Percentiles rank a stretch among this genome's conserved stretches.
These are phyloP conservation scores for Setaria italica DNA, from an alignment of 202 grass and related monocot species.

Conservation along the genomic window DNA sequence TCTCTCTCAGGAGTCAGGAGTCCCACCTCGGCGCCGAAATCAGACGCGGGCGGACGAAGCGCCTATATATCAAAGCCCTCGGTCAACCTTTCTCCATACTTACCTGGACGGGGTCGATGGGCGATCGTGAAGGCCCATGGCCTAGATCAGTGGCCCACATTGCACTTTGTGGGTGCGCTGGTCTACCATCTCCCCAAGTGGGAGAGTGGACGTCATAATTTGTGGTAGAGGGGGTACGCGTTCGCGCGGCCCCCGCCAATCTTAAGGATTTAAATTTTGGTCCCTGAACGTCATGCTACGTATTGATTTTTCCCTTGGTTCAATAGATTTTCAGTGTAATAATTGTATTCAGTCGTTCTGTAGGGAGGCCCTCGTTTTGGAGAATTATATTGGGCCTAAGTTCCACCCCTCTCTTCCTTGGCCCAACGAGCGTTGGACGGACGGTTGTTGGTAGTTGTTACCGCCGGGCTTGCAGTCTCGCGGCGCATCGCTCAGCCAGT, in stretches of 20 bases:
- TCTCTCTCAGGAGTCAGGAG: too few relatives aligned
- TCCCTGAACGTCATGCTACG: neutral
- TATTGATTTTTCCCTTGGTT: too few relatives aligned
- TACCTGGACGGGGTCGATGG: constrained; percentile 64
- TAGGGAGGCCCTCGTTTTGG: too few relatives aligned
- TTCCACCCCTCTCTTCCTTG: too few relatives aligned
- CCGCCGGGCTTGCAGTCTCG: too few relatives aligned
- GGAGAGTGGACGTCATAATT: constrained; percentile 66
- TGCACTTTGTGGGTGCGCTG: constrained; percentile 47
- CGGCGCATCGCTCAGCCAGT: neutral
- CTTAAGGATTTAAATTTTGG: neutral
- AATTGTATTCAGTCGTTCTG: too few relatives aligned
- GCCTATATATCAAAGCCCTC: neutral
- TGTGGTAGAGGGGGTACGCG: constrained; percentile 48
- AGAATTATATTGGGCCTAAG: too few relatives aligned
- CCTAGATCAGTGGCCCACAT: constrained; percentile 47
- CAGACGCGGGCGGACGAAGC: too few relatives aligned
- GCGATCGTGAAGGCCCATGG: constrained; percentile 44
- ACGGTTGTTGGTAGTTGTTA: too few relatives aligned
- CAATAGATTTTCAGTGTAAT: too few relatives aligned
- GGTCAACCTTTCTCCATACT: neutral
- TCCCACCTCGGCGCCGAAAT: too few relatives aligned
- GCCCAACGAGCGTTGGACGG: too few relatives aligned
- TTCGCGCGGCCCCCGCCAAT: constrained; percentile 39
- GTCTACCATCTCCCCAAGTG: constrained; percentile 57